Evolutionary conservation across 2,329 filamentous ascomycete genomes (phyloP).

Genomic region (Colletotrichum brevisporum): DNA sequence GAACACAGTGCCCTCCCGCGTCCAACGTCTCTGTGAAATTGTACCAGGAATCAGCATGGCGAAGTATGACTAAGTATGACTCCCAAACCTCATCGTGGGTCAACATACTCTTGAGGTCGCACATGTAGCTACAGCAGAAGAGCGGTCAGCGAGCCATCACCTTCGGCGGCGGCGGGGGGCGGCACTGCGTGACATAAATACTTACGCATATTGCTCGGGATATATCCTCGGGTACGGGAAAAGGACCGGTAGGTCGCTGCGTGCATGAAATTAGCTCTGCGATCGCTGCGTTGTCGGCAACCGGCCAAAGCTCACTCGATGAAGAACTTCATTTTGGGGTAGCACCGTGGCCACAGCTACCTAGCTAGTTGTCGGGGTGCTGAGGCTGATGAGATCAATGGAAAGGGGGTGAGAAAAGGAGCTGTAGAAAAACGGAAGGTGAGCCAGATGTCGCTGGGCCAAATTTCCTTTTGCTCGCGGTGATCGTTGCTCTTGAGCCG

Average conservation of each 20-base stretch:
- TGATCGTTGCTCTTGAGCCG: neutral
- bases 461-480: neutral
- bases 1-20: constrained; percentile 92
- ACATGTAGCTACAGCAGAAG: constrained; percentile 64
- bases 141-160: constrained; percentile 17
- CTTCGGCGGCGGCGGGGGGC: neutral
- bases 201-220: constrained; percentile 71
- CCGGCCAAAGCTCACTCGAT: constrained; percentile 38
- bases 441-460: neutral
- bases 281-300: neutral
- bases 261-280: neutral
- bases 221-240: constrained; percentile 74
- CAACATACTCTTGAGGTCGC: constrained; percentile 67
- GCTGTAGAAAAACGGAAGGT: neutral
- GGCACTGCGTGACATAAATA: constrained; percentile 27
- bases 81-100: neutral
- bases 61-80: no score
- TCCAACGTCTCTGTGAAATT: constrained; percentile 80
- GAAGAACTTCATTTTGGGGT: constrained; percentile 40
- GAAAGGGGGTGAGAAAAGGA: neutral
- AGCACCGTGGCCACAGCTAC: neutral
- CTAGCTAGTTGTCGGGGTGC: neutral
- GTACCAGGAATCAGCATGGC: neutral
- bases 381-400: neutral
- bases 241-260: constrained; percentile 68